Base-by-base conservation (phyloP, 106 monocot species). In the Phalaenopsis aphrodite region DNA sequence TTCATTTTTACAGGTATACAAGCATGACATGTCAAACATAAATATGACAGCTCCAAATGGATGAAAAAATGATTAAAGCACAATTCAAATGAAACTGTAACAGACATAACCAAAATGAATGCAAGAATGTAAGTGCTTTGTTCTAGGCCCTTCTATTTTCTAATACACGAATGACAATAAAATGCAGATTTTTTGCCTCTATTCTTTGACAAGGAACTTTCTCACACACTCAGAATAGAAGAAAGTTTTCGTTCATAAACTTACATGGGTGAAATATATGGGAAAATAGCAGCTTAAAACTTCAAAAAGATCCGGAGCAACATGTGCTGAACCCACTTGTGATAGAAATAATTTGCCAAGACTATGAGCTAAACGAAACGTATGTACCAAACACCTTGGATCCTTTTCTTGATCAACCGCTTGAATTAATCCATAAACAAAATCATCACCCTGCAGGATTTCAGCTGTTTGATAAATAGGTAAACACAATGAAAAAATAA, bases 331-430 rank as follows among this genome's bases (percentile, higher is more conserved):
- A 66, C 81, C 84, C 85, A 82, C 79, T 75, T 82, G 84, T 73
- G 89, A 87, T n/a, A 86, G 88, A 87, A 89, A 91, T 80, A 91
- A 41, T 55, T 43, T 72, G 36, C 77, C 89, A 10, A 91, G 79
- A 78, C 69, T 82, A 78, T 88, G 88, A 61, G 89, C 89, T 66
- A 94, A 56, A 80, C 82, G 84, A 85, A 98, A 98, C 76, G 89
- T 85, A 56, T 86, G 84, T 76, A 89, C 82, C 82, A 98, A 89
- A 81, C 98, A 98, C 47, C 78, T 77, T 65, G 98, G 98, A 81
- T 98, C 92, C 76, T 89, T 98, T 85, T 98, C 98, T 84, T 88
- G 84, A 84, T 98, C 98, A 83, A 98, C 88, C 52, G 98, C 92
- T 79, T 89, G 88, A 83, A 87, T 85, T 79, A 98, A 88, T 47